Evolutionary conservation across 148 eudicot species (phyloP), one percentile per base, ranked within the genome.

Genomic region (Fallopia convolvulus): DNA sequence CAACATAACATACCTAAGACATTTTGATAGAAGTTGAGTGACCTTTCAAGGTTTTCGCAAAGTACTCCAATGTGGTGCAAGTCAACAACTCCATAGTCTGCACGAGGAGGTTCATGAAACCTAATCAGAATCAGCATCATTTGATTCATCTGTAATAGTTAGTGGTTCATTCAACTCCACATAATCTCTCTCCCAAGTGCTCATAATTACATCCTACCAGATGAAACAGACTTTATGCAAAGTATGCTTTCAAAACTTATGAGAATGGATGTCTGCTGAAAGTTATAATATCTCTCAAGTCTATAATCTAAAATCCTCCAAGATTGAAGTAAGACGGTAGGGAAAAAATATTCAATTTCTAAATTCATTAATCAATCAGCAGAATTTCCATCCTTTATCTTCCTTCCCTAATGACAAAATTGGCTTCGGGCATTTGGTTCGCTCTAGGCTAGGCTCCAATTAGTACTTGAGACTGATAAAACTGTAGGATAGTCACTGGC

Each of bases 1-100:
- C 52, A 44, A 44, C 18, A 40, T 21, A 68, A 33, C 41, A 75
- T 90, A 95, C 99, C 97, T 52, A 95, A 83, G 65, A 95, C 74
- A 75, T 85, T 91, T 83, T 92, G 99, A 89, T 95, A 95, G 79
- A 92, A 95, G n/a, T 95, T 86, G 50, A 95, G 87, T 8, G 99
- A 95, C 72, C 93, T 84, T 80, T 95, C 99, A 21, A 95, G 97
- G 87, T 95, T 95, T 81, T 92, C 92, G 15, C 99, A 95, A 50
- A 95, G 90, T 77, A 95, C 83, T 71, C 97, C 99, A 70, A 95
- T 97, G 77, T 95, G 99, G 80, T 95, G 99, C 84, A 95, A 79
- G 58, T 89, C 81, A 70, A 95, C 97, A 79, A 93, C 85, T 85
- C 99, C 99, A 80, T 77, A 84, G 82, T 91, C 99, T 95, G 91